Base-by-base conservation (phyloP, 306 rosid genomes). In the Arachis stenosperma region DNA sequence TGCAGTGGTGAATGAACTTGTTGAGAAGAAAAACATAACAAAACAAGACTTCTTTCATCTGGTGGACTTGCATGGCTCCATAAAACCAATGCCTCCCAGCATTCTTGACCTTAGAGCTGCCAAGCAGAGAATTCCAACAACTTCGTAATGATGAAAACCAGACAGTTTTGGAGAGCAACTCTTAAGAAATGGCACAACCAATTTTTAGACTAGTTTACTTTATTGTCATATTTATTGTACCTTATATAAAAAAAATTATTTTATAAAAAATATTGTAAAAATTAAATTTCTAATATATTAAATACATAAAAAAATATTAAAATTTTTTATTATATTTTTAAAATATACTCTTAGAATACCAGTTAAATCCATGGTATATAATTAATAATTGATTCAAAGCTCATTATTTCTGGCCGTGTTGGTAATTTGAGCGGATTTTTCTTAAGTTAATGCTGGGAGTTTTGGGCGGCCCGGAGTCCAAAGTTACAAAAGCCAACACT, bases 11-110 rank as follows among this genome's bases (percentile, higher is more conserved):
- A 85, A 82, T 65, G 88, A 86, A 55, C 98, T 94, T 68, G 86
- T 88, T 36, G 71, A 83, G 76, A 94, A 91, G 89, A 94, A 94
- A 89, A 94, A 81, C 74, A 60, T 94, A 77, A 86, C 92, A 13
- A 94, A 94, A 69, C 89, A 81, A 51, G 96, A 94, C 3, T 91
- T 94, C 78, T 73, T 79, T 60, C 81, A 54, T 63, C 84, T 91
- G 5, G 96, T 91, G 9, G 90, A 94, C 74, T 73, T 86, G 74
- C 90, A 94, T 65, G 98, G 95, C 80, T 82, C 77, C 51, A 13
- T 82, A 57, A 64, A 81, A 68, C 91, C 88, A 50, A 81, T 73
- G 87, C 95, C 95, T 9, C 86, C 78, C 2, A 91, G 78, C 71
- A 67, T 94, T 61, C 86, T 91, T 36, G 97, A 91, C 81, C 71